phyloP scores from a whole-genome alignment of 495 filamentous ascomycete species.

The Aspergillus conjunctus region DNA sequence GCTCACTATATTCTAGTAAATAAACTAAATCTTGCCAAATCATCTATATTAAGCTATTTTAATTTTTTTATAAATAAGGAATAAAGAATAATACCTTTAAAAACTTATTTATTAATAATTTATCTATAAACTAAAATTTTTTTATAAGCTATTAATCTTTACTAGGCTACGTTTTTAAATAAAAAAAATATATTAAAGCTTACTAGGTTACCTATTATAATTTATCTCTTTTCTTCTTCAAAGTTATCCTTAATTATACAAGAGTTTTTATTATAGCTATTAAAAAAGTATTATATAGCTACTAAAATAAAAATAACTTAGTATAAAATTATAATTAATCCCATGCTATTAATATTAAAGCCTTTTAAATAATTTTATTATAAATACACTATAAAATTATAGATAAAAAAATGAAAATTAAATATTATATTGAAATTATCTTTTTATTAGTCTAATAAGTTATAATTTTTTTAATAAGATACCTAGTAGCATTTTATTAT shows the following conservation, averaged over 20 bases:
- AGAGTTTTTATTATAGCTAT: neutral
- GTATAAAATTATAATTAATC: neutral
- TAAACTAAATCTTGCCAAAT: no score
- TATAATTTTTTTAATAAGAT: neutral
- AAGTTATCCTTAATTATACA: neutral
- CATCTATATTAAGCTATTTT: no score
- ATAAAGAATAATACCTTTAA: neutral
- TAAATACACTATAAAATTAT: neutral
- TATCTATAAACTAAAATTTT: neutral
- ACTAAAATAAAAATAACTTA: neutral
- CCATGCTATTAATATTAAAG: neutral
- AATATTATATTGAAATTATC: neutral
- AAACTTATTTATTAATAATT: neutral
- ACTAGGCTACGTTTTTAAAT: neutral
- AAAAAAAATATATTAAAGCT: neutral
- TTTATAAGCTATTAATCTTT: neutral
- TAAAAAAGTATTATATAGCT: neutral
- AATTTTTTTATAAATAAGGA: no score
- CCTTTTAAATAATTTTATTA: neutral
- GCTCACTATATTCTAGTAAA: no score
- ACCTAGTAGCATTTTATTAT: neutral
- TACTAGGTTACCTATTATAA: neutral
- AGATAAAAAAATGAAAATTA: neutral
- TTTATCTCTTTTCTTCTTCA: neutral
- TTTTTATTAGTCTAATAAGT: neutral